Base-by-base conservation (phyloP, 345 rosid genomes). In the Euclidium syriacum region DNA sequence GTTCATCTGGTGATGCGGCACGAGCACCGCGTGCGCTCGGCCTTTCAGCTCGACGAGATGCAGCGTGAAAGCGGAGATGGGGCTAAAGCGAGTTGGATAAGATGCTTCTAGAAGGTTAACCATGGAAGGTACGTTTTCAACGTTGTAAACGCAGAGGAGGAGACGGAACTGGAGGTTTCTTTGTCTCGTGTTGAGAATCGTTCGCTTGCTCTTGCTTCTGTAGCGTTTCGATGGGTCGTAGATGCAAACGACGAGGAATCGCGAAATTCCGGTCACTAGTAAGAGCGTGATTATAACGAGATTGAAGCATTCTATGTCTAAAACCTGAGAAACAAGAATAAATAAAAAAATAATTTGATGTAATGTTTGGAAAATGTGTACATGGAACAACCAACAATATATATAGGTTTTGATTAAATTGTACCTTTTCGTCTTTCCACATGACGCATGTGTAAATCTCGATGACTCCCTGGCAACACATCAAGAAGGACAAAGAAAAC, bases 221-320 rank as follows among this genome's bases (percentile, higher is more conserved):
- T 70, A 85, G 15, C 85, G 80, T 57, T 74, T 77, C 0, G 91
- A 82, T 1, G 91, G 91, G 57, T 85, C 87, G 34, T 85, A 85
- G 2, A 85, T 60, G n/a, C 50, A 43, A 29, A 71, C 76, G 1
- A 82, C 78, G 2, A 85, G 54, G 3, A 78, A 80, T 0, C 83
- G 58, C 12, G 78, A 67, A 47, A 79, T 36, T 32, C 77, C 77
- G 0, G 77, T 68, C 42, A 73, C 69, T 4, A 68, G 34, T 22
- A 73, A 56, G 25, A 73, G 43, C n/a, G 77, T 53, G 40, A 73
- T 50, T 4, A 73, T 67, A 30, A 73, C 27, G 3, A 73, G 73
- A 58, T 62, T 73, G 60, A 73, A 68, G 24, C 73, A 60, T 62
- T 68, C 70, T 11, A 61, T 48, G 33, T 68, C 36, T 33, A 73